Percentiles rank a stretch among this genome's conserved stretches.
phyloP scores from a whole-genome alignment of 768 basidiomycete species.

The Lactarius trivialis region DNA sequence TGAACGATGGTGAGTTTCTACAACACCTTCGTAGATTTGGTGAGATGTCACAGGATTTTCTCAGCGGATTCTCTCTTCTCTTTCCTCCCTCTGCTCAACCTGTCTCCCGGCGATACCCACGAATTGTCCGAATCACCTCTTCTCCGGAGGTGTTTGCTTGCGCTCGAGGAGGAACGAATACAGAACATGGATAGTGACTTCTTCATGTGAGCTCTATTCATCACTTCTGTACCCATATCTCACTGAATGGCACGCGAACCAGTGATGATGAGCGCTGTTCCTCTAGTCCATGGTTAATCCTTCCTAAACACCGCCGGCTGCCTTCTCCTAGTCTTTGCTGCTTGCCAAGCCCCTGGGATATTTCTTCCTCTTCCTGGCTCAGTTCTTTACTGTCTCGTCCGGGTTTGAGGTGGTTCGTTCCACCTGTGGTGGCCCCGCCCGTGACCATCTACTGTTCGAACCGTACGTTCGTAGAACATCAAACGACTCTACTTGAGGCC shows the following conservation, averaged over 20 bases:
- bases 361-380: slow-evolving; percentile 57
- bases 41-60: slow-evolving; percentile 13
- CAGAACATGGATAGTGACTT: slow-evolving; percentile 38
- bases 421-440: slow-evolving; percentile 80
- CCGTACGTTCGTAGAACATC: slow-evolving; percentile 71
- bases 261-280: slow-evolving; percentile 14
- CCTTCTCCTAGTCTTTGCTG: slow-evolving; percentile 30
- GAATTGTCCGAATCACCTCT: slow-evolving; percentile 52
- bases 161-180: slow-evolving; percentile 39
- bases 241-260: background rate
- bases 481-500: slow-evolving; percentile 53
- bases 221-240: background rate
- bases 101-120: slow-evolving; percentile 60
- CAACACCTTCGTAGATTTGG: slow-evolving; percentile 2
- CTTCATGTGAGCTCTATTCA: slow-evolving; percentile 36
- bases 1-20: slow-evolving; percentile 48
- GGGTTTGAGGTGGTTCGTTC: slow-evolving; percentile 77
- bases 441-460: slow-evolving; percentile 67
- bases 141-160: slow-evolving; percentile 48
- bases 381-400: slow-evolving; percentile 78
- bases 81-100: slow-evolving; percentile 66
- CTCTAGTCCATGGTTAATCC: slow-evolving; percentile 34
- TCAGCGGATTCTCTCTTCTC: slow-evolving; percentile 57
- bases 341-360: slow-evolving; percentile 51
- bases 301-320: slow-evolving; percentile 28